Percentiles rank a stretch among this genome's conserved stretches.
These are phyloP conservation scores for Penicillium sp. DNA, from an alignment of 2,329 filamentous ascomycete species.

Conservation along the genomic window DNA sequence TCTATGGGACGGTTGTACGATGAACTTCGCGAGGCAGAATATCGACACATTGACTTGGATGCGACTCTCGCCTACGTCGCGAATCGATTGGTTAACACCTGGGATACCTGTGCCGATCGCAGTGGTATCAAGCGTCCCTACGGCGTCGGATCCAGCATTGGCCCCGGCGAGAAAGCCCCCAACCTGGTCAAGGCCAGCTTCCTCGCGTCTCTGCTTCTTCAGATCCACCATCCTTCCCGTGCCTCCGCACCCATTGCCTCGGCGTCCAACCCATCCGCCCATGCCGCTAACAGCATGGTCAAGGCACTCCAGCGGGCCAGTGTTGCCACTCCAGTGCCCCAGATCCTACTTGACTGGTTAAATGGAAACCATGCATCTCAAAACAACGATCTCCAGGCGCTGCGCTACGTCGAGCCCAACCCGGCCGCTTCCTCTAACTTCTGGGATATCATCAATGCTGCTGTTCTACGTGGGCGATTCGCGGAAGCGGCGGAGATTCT, in stretches of 20 bases:
- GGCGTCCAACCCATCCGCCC: constrained; percentile 28
- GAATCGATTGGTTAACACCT: constrained; percentile 39
- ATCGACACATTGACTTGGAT: constrained; percentile 36
- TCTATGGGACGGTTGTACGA: constrained; percentile 68
- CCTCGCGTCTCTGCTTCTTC: constrained; percentile 76
- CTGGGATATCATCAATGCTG: constrained; percentile 81
- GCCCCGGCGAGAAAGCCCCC: constrained; percentile 64
- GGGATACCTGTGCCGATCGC: constrained; percentile 42
- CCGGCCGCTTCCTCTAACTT: constrained; percentile 77
- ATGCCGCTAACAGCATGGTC: constrained; percentile 34
- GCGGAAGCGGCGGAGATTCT: constrained; percentile 69
- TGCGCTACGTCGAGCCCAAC: constrained; percentile 68
- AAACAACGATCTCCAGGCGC: constrained; percentile 66
- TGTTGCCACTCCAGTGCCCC: constrained; percentile 63
- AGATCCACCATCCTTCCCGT: constrained; percentile 73
- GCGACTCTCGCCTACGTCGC: constrained; percentile 38
- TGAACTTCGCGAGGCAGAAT: constrained; percentile 38
- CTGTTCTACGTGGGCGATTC: constrained; percentile 76
- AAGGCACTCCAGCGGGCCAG: constrained; percentile 31
- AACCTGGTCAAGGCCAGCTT: constrained; percentile 77
- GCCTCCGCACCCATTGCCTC: constrained; percentile 27
- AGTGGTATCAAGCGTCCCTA: constrained; percentile 42
- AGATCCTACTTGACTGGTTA: constrained; percentile 82
- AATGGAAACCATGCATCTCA: constrained; percentile 74
- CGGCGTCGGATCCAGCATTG: constrained; percentile 63